These are phyloP conservation scores for Alloteropsis semialata DNA, from an alignment of 176 grass and related monocot genomes.

Conservation along the genomic window DNA sequence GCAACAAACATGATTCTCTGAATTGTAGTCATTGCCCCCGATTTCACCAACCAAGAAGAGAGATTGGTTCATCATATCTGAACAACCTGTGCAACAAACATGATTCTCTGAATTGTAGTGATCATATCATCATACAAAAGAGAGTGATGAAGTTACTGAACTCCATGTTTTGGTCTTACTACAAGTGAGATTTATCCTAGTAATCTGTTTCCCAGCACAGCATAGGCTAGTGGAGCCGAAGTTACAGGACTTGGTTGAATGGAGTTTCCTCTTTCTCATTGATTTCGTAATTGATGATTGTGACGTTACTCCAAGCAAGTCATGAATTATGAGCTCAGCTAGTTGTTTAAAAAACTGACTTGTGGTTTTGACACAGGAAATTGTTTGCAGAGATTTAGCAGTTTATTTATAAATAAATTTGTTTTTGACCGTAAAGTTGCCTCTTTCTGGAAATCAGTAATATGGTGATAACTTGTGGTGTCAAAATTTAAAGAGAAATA, in stretches of 20 bases:
- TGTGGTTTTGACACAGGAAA: neutral
- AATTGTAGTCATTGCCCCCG: no score
- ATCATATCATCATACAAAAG: constrained; percentile 16
- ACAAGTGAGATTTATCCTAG: neutral
- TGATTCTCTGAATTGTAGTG: no score
- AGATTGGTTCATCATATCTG: no score
- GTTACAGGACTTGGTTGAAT: neutral
- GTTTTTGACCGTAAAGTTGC: neutral
- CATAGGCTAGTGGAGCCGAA: neutral
- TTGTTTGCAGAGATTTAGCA: neutral
- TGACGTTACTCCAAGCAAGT: neutral
- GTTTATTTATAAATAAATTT: neutral
- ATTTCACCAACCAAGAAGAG: no score
- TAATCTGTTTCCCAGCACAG: neutral
- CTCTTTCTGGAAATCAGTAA: neutral
- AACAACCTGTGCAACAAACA: no score
- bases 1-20: neutral
- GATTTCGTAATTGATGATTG: neutral
- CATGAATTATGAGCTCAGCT: neutral
- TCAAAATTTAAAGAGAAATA: neutral
- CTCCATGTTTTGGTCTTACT: neutral
- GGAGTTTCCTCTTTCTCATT: neutral
- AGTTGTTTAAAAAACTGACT: neutral
- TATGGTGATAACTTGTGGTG: neutral
- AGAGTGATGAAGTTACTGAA: neutral